Evolutionary conservation across 2,329 filamentous ascomycete species (phyloP).

Genomic region (Colletotrichum liriopes): DNA sequence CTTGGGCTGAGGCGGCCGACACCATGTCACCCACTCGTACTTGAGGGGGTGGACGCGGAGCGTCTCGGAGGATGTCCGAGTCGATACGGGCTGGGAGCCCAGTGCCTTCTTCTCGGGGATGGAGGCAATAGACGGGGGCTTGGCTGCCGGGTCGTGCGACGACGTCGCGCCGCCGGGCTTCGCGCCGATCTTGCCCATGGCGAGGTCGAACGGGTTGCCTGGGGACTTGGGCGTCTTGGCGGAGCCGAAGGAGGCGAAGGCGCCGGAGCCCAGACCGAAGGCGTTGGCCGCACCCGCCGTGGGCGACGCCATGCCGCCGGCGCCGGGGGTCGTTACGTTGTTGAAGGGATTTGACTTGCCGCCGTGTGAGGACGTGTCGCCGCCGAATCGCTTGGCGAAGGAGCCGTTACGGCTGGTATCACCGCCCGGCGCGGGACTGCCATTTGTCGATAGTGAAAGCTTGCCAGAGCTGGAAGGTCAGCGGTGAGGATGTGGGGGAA

Average conservation of each 20-base stretch:
- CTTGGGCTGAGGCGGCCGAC: conserved; percentile 95
- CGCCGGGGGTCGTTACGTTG: conserved; percentile 79
- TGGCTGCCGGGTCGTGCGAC: conserved; percentile 53
- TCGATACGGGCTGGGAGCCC: conserved; percentile 41
- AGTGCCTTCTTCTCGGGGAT: conserved; percentile 70
- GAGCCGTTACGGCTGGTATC: conserved; percentile 73
- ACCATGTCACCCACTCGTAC: conserved; percentile 97
- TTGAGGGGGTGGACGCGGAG: conserved; percentile 66
- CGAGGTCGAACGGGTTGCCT: conserved; percentile 84
- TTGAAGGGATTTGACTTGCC: conserved; percentile 86
- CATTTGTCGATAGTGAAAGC: conserved; percentile 86
- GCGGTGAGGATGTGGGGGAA: conserved; percentile 26
- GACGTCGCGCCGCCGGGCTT: conserved; percentile 70
- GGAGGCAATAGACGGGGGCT: conserved; percentile 60
- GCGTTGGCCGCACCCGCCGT: conserved; percentile 86
- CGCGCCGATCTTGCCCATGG: conserved; percentile 66
- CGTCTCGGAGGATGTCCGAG: conserved; percentile 41
- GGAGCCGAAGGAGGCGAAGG: conserved; percentile 95
- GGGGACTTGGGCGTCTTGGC: conserved; percentile 90
- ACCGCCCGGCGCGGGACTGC: conserved; percentile 67
- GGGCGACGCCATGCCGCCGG: conserved; percentile 80
- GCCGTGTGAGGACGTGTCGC: conserved; percentile 80
- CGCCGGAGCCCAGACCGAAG: conserved; percentile 94
- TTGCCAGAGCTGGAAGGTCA: conserved; percentile 79
- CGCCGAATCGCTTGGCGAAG: conserved; percentile 82